These are phyloP conservation scores for Phyllosticta citrichinensis DNA, from an alignment of 2,329 filamentous ascomycete species.

Conservation along the genomic window DNA sequence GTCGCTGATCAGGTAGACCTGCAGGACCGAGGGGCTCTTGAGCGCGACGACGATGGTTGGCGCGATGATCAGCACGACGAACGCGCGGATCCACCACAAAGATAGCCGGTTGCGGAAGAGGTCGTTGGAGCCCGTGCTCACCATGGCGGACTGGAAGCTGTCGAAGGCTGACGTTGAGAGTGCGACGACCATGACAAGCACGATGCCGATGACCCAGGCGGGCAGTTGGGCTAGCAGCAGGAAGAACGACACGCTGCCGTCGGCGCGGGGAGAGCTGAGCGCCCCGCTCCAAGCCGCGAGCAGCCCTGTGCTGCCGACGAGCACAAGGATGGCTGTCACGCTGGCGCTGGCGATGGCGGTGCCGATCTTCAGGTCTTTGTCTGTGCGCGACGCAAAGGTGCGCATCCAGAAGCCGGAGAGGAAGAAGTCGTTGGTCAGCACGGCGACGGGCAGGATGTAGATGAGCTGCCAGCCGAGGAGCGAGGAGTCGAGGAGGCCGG, in stretches of 20 bases:
- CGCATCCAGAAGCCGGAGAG: constrained; percentile 65
- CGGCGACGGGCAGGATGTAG: constrained; percentile 72
- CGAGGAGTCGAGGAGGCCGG: constrained; percentile 56
- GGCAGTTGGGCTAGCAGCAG: constrained; percentile 62
- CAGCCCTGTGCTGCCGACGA: constrained; percentile 64
- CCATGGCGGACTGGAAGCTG: constrained; percentile 72
- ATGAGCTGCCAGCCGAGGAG: constrained; percentile 76
- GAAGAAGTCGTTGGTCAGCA: constrained; percentile 81
- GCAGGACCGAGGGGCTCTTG: constrained; percentile 62
- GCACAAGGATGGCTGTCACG: constrained; percentile 58
- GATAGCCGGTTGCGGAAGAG: constrained; percentile 73
- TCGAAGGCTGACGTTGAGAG: constrained; percentile 73
- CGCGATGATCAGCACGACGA: constrained; percentile 62
- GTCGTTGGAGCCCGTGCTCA: constrained; percentile 76
- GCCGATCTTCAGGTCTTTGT: constrained; percentile 52
- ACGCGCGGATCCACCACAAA: constrained; percentile 60
- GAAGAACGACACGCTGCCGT: constrained; percentile 65
- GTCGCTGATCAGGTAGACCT: constrained; percentile 76
- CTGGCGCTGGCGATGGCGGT: constrained; percentile 56
- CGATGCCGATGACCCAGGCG: constrained; percentile 70
- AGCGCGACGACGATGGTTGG: constrained; percentile 66
- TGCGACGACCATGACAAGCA: constrained; percentile 70
- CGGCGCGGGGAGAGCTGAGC: constrained; percentile 39
- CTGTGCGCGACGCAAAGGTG: constrained; percentile 20
- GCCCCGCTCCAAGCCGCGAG: constrained; percentile 60